A percentile compares a stretch with the other conserved stretches of the same genome.
These are phyloP conservation scores for Aphanoascus verrucosus DNA, from an alignment of 2,329 filamentous ascomycete species.

Conservation along the genomic window DNA sequence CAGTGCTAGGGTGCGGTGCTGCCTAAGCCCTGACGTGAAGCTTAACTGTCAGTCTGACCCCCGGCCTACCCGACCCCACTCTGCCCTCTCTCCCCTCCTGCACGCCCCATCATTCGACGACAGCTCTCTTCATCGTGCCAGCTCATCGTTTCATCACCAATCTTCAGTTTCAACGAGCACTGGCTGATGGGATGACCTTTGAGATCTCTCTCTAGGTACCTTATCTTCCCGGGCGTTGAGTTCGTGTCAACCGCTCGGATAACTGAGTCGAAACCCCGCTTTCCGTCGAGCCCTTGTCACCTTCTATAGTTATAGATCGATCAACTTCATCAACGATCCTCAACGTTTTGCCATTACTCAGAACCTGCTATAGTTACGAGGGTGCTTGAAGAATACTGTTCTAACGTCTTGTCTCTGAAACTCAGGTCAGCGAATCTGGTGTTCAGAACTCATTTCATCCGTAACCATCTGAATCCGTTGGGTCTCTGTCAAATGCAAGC, in stretches of 20 bases:
- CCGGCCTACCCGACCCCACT: not conserved
- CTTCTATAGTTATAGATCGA: too few species aligned
- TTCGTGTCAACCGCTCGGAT: not conserved
- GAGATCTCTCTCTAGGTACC: not conserved
- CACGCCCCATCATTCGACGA: not conserved
- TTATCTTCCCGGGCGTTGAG: not conserved
- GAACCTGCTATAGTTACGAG: too few species aligned
- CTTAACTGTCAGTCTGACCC: not conserved
- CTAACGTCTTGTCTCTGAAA: too few species aligned
- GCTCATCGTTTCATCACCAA: slow-evolving; percentile 6
- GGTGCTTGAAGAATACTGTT: too few species aligned
- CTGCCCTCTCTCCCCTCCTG: not conserved
- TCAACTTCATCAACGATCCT: too few species aligned
- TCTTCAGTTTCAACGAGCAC: not conserved
- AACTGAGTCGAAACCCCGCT: not conserved
- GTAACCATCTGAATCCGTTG: not conserved
- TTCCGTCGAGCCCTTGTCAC: too few species aligned
- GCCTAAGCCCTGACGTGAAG: slow-evolving; percentile 5
- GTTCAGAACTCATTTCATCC: not conserved
- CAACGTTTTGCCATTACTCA: too few species aligned
- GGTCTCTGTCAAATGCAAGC: too few species aligned
- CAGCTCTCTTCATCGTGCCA: not conserved
- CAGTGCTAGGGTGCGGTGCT: not conserved
- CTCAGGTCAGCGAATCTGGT: too few species aligned
- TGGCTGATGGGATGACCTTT: not conserved